Evolutionary conservation across 2,329 filamentous ascomycete species (phyloP), one percentile per base, ranked within the genome.

Genomic region (Venturia pyrina): DNA sequence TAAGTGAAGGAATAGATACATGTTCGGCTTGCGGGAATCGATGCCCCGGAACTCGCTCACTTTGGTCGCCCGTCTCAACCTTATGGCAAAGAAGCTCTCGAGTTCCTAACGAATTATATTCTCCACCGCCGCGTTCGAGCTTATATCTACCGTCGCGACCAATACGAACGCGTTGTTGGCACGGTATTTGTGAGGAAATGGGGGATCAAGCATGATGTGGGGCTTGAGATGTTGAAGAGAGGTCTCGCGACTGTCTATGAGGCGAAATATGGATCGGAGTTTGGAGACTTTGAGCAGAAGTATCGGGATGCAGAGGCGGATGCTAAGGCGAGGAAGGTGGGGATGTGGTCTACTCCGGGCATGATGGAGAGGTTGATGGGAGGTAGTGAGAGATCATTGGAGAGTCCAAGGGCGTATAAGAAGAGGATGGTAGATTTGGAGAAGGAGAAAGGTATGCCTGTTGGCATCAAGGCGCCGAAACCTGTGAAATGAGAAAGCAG

Each of bases 191-290:
- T 93, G 41, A 84, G 91, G 61, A 83, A 82, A n/a, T 76, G 87
- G 71, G 76, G 91, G 11, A 81, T 90, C 67, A 87, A 86, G 70
- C 85, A 84, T 66, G 93, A 99, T 75, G 89, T 99, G 5, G 92
- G 93, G 3, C 78, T 93, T 68, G 89, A 96, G 75, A 96, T 99
- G 93, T 78, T 99, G 68, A 90, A 87, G 78, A 82, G 80, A 28
- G 95, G 95, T 0, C 78, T 96, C 69, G 95, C 93, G 50, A 96
- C 91, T 2, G 89, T 95, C 3, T 99, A 98, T 75, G 95, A 98
- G 78, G 93, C 91, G 37, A 98, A 96, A 77, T 84, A 82, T 5
- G 95, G 93, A 3, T 89, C 86, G 24, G 95, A 98, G 74, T 99
- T 95, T 80, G 95, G 95, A 32, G 85, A 84, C 1, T 76, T 71